Evolutionary conservation across 2,329 filamentous ascomycete genomes (phyloP).

Genomic region (Fusarium euwallaceae): DNA sequence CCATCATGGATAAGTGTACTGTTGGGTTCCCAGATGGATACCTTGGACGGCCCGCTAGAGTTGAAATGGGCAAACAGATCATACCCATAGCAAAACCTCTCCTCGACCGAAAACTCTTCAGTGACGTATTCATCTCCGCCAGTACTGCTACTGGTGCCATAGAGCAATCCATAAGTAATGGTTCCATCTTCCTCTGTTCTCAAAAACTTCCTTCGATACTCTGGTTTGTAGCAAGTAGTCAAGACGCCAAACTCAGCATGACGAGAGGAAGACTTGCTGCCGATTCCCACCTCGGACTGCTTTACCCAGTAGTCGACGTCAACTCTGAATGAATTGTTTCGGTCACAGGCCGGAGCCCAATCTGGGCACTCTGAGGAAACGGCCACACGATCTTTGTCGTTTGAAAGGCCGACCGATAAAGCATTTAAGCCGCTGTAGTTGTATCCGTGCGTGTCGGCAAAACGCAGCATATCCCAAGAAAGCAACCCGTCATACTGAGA

Average conservation of each 20-base stretch:
- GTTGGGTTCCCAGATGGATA: background rate
- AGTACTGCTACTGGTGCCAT: background rate
- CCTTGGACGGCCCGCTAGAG: background rate
- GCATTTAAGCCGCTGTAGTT: background rate
- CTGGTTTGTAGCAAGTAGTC: background rate
- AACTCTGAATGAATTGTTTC: background rate
- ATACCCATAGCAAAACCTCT: background rate
- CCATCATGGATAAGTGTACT: background rate
- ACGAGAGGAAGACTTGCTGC: background rate
- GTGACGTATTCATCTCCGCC: background rate
- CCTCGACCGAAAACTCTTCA: background rate
- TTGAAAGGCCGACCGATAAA: background rate
- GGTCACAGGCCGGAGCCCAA: background rate
- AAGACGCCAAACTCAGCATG: background rate
- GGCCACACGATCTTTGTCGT: background rate
- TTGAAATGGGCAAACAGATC: background rate
- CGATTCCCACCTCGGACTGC: background rate
- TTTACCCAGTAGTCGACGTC: background rate
- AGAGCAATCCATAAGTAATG: background rate
- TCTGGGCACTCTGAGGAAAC: background rate
- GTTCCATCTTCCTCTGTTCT: background rate
- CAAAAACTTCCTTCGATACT: background rate
- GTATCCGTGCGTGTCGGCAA: background rate
- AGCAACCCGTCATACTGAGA: background rate
- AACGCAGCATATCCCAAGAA: background rate